Base-by-base conservation (phyloP, 2,329 filamentous ascomycete species). In the Sclerotinia borealis region DNA sequence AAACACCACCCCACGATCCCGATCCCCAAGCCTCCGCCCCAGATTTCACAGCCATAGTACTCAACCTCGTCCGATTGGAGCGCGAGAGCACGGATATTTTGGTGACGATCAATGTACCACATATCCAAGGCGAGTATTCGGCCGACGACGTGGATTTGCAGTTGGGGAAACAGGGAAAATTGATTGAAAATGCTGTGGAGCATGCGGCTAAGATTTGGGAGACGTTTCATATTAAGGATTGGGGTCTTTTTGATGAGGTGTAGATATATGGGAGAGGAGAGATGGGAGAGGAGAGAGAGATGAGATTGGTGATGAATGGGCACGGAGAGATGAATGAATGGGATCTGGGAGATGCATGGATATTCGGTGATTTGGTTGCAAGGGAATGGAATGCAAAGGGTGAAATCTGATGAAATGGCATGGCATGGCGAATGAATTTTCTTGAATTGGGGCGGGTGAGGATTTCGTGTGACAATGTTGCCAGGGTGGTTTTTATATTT, bases 61-160 rank as follows among this genome's bases (percentile, higher is more conserved):
- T 96, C 68, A 85, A 91, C 19, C 80, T 97, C 47, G 78, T 97
- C 63, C 83, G 93, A 19, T 80, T 98, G 52, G 88, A 88, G 76
- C 82, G 84, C 71, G 82, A 92, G 73, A 81, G 80, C 63, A 93
- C 93, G 1, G 93, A 98, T 76, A 78, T 98, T 45, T 79, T 96
- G 52, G 85, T 96, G 66, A 90, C 90, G 47, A 85, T 96, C 73
- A 97, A 96, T 76, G 90, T 96, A 54, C 93, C 93, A 34, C 89
- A 95, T 73, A 88, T 92, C 69, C 82, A 85, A 69, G 87, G 88
- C 66, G 85, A 90, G 75, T 92, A 92, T 73, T 81, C 87, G 70
- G 84, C 87, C 75, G 87, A 88, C 10, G 87, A 91, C 37, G 85
- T 93, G 19, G 85, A 91, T 72, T 77, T 87, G 63, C 81, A 85